Conservation (phyloP, 2,329 filamentous ascomycete species). For the Xylaria polymorpha region DNA sequence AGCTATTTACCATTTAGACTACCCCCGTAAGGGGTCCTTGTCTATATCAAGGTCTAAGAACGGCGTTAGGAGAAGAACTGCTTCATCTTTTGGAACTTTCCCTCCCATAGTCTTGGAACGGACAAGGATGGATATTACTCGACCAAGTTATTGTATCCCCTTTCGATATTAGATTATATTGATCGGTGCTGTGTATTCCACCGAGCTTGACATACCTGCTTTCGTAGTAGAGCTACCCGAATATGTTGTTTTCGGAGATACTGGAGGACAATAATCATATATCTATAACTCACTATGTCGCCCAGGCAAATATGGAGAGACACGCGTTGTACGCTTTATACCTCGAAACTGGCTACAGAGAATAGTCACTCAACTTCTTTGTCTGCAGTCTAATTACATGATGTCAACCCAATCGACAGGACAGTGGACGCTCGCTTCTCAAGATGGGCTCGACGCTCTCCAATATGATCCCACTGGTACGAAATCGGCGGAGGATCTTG, state of each 20-base stretch:
- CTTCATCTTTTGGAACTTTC: background rate
- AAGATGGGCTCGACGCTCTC: slow-evolving; percentile 21
- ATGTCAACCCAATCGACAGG: background rate
- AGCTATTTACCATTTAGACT: background rate
- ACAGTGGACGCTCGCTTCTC: background rate
- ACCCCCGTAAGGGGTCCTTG: background rate
- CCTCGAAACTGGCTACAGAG: background rate
- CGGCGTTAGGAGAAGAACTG: background rate
- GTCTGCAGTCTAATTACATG: background rate
- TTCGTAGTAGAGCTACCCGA: background rate
- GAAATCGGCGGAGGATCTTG: slow-evolving; percentile 50
- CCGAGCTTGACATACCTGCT: background rate
- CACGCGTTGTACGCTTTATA: background rate
- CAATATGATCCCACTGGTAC: slow-evolving; percentile 27
- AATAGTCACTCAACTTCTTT: background rate
- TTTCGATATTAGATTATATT: background rate
- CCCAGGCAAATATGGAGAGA: background rate
- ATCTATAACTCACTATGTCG: background rate
- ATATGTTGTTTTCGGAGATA: background rate
- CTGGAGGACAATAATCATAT: background rate
- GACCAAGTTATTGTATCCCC: background rate
- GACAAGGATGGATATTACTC: background rate
- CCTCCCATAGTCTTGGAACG: background rate
- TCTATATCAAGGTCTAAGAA: background rate
- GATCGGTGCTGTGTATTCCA: background rate